phyloP scores from a whole-genome alignment of 2,329 filamentous ascomycete species.

The Fusarium ambrosium region DNA sequence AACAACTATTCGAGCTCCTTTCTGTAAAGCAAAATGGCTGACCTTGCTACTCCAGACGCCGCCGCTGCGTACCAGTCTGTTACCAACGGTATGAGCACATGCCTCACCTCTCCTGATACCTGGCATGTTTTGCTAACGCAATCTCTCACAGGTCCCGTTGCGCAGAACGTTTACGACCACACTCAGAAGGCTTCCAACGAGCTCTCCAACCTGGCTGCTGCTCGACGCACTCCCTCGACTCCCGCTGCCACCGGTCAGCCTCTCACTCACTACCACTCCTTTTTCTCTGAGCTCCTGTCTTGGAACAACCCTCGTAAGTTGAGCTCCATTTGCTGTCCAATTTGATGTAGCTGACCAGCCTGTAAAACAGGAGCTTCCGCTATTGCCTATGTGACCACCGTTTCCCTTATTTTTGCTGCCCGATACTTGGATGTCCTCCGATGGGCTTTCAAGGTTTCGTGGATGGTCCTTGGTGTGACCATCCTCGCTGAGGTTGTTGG shows the following conservation, averaged over 20 bases:
- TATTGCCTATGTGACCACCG: conserved; percentile 72
- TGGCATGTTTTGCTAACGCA: conserved; percentile 29
- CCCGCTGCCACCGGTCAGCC: conserved; percentile 72
- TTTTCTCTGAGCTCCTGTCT: conserved; percentile 77
- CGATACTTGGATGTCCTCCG: conserved; percentile 76
- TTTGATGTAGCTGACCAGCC: conserved; percentile 30
- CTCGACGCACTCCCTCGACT: conserved; percentile 67
- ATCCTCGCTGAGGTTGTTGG: conserved; percentile 72
- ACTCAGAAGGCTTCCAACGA: conserved; percentile 67
- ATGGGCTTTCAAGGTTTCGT: conserved; percentile 75
- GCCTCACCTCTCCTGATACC: not conserved
- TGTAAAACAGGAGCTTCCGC: conserved; percentile 68
- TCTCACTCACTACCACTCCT: conserved; percentile 78
- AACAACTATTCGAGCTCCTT: not conserved
- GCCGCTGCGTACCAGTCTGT: conserved; percentile 63
- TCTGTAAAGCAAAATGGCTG: conserved; percentile 41
- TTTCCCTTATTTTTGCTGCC: conserved; percentile 72
- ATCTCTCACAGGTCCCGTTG: conserved; percentile 65
- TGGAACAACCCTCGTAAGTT: conserved; percentile 76
- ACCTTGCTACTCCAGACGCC: conserved; percentile 58
- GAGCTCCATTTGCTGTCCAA: conserved; percentile 2
- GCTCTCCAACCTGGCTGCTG: conserved; percentile 69
- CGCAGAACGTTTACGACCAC: conserved; percentile 70
- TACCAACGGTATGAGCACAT: conserved; percentile 58
- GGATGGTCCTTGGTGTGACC: conserved; percentile 71